Base-by-base conservation (phyloP, 176 grass and related monocot species). In the Eleusine coracana region DNA sequence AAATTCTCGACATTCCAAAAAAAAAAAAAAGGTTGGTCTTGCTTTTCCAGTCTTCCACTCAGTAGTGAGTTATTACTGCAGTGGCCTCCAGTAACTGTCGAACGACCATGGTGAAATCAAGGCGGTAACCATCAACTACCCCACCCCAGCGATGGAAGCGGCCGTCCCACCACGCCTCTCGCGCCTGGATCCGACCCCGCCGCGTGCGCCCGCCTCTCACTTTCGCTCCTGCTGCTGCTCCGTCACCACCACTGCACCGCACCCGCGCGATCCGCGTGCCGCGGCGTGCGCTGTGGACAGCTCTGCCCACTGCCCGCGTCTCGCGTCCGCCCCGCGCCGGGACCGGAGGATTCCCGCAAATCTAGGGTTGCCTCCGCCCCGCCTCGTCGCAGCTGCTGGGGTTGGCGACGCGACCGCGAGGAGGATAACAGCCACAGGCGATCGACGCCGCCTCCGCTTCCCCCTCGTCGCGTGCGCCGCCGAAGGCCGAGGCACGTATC, bases 291-390 rank as follows among this genome's bases (percentile, higher is more conserved):
- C n/a, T 58, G 51, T 50, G 38, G 70, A 61, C 4, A 27, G 42
- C 61, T 66, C 64, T 40, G 66, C 20, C 68, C 76, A 45, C 10
- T 80, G 68, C 31, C 46, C 59, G 46, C 27, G 37, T 40, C 69
- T 51, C 41, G 85, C 49, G 70, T 18, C 9, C 60, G 69, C 46
- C 29, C 64, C 37, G 45, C 75, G 69, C 59, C 69, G 70, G 37
- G 0, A 40, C 87, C 64, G 54, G 52, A 81, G 41, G 69, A 74
- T 16, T 44, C 55, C 83, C 0, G 46, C 78, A 5, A 77, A 86
- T 89, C 73, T 86, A 86, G 88, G 88, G 66, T 67, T 86, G 73
- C 73, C 45, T 38, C 45, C 59, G 23, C 59, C 21, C 39, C 81
- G 69, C 16, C 49, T 3, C 25, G 45, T n/a, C 6, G 48, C 73